These are phyloP conservation scores for Acanthamoeba polyphaga DNA, from an alignment of 208 protist species.

Conservation along the genomic window DNA sequence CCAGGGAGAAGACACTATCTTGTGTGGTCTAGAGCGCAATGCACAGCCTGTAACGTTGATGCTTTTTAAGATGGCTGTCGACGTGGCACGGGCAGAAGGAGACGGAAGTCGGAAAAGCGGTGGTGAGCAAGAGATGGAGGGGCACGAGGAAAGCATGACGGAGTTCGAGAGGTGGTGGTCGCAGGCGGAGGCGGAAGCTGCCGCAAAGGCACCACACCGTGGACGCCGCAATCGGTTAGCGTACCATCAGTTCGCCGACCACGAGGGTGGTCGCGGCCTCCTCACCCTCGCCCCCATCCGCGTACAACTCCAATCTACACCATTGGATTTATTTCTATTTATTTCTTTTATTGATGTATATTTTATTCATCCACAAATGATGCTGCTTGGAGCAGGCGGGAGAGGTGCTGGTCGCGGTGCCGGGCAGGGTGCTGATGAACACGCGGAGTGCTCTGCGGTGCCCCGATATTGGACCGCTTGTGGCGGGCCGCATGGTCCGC, in stretches of 20 bases:
- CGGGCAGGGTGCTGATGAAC: conserved; percentile 34
- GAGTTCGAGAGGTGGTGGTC: not conserved
- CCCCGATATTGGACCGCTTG: not conserved
- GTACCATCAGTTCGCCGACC: not conserved
- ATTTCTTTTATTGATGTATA: too few species aligned
- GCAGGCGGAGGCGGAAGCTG: not conserved
- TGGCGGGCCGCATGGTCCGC: conserved; percentile 7
- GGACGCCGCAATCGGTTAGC: not conserved
- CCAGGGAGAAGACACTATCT: not conserved
- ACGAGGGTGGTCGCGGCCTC: conserved; percentile 1
- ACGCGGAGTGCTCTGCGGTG: conserved; percentile 25
- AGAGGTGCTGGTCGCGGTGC: conserved; percentile 32
- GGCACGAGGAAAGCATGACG: not conserved
- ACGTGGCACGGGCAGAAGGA: not conserved
- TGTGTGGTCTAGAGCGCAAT: not conserved
- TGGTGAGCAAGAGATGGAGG: not conserved
- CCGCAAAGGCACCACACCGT: not conserved
- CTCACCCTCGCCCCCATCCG: not conserved
- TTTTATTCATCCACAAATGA: not conserved
- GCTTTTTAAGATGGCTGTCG: not conserved
- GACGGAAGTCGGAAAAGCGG: too few species aligned
- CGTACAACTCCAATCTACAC: not conserved
- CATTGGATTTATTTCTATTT: not conserved
- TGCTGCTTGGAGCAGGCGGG: not conserved
- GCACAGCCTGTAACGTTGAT: too few species aligned